Percentiles rank a stretch among this genome's conserved stretches.
Evolutionary conservation across 2,329 filamentous ascomycete species (phyloP).

Genomic region (Beauveria pseudobassiana): DNA sequence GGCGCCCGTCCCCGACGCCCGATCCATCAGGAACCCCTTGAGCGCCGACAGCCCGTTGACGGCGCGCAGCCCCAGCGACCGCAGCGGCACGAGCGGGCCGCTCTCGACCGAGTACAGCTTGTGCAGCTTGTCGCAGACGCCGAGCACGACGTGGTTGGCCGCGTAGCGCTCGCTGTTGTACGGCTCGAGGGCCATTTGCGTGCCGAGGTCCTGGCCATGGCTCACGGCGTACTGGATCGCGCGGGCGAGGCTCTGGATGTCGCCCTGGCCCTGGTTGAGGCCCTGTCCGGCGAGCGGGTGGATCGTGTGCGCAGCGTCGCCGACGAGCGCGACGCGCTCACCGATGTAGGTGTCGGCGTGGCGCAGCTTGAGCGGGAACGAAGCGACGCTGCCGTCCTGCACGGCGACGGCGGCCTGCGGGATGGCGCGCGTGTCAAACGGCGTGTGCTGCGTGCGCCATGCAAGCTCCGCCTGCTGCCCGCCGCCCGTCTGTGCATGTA

Average conservation of each 20-base stretch:
- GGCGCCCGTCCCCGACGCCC: slow-evolving; percentile 49
- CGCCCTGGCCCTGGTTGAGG: slow-evolving; percentile 85
- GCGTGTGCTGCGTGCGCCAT: slow-evolving; percentile 75
- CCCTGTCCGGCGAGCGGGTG: slow-evolving; percentile 94
- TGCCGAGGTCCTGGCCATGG: slow-evolving; percentile 84
- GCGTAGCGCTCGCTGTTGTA: slow-evolving; percentile 79
- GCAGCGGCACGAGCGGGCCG: slow-evolving; percentile 71
- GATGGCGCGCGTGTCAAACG: slow-evolving; percentile 42
- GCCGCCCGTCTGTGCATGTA: slow-evolving; percentile 62
- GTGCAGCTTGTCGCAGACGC: slow-evolving; percentile 81
- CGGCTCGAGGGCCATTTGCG: slow-evolving; percentile 66
- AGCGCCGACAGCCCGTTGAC: slow-evolving; percentile 68
- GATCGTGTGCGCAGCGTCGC: slow-evolving; percentile 90
- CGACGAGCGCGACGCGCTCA: slow-evolving; percentile 84
- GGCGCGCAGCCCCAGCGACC: slow-evolving; percentile 67
- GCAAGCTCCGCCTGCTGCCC: slow-evolving; percentile 64
- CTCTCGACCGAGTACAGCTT: slow-evolving; percentile 79
- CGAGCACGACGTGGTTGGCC: slow-evolving; percentile 71
- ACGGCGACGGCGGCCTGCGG: slow-evolving; percentile 63
- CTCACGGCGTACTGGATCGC: slow-evolving; percentile 69
- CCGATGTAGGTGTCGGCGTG: slow-evolving; percentile 92
- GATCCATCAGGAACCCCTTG: slow-evolving; percentile 82
- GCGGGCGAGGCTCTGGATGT: slow-evolving; percentile 70
- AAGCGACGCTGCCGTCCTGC: slow-evolving; percentile 73
- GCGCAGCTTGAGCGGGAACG: slow-evolving; percentile 83